Conservation (phyloP, 108 stramenopile species). For the Cyclotella cryptica region DNA sequence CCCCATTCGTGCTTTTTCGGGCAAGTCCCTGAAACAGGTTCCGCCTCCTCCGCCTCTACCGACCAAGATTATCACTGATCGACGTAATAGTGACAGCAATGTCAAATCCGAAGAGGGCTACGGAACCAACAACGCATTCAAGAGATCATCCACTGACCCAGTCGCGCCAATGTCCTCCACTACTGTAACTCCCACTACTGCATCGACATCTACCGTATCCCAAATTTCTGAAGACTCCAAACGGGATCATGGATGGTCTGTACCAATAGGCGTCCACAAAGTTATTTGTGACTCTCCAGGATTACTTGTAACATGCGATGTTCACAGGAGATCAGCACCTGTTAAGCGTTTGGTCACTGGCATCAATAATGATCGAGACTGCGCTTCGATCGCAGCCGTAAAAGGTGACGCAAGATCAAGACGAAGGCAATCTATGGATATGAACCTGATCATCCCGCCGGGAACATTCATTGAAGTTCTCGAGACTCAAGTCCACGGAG, state of each 20-base stretch:
- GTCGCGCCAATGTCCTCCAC: no score
- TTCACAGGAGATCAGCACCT: slow-evolving; percentile 21
- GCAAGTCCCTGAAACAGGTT: no score
- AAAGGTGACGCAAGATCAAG: background rate
- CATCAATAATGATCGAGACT: background rate
- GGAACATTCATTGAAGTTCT: slow-evolving; percentile 10
- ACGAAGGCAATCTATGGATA: background rate
- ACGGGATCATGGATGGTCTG: slow-evolving; percentile 29
- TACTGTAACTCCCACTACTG: background rate
- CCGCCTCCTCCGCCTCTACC: no score
- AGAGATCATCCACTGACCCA: no score
- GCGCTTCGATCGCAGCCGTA: no score
- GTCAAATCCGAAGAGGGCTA: no score
- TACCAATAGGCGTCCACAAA: slow-evolving; percentile 36
- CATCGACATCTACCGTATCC: slow-evolving; percentile 4
- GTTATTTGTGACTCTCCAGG: slow-evolving; percentile 19
- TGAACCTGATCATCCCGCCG: slow-evolving; percentile 10
- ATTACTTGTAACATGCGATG: slow-evolving; percentile 8
- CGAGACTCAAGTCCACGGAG: slow-evolving; percentile 25
- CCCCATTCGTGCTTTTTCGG: no score
- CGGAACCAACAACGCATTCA: no score
- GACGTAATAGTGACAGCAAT: no score
- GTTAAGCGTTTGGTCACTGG: background rate
- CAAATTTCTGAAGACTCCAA: background rate
- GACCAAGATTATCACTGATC: no score